A percentile compares a stretch with the other conserved stretches of the same genome.
These are phyloP conservation scores for Gastrolobium bilobum DNA, from an alignment of 306 rosid species.

Conservation along the genomic window DNA sequence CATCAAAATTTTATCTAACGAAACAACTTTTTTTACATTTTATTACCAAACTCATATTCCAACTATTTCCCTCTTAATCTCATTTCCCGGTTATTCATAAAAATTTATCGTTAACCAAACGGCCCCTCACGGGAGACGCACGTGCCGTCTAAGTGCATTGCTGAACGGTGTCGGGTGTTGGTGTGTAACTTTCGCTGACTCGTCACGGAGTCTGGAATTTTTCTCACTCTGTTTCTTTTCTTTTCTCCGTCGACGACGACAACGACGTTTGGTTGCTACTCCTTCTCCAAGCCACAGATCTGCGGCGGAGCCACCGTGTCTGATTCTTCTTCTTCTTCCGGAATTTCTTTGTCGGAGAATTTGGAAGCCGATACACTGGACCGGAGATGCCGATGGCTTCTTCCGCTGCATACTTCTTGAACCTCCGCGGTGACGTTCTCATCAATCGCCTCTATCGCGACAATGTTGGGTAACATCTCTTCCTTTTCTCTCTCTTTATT, in stretches of 20 bases:
- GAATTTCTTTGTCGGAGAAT: conserved; percentile 23
- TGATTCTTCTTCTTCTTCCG: conserved; percentile 36
- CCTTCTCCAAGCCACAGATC: conserved; percentile 47
- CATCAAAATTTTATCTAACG: no score
- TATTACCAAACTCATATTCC: no score
- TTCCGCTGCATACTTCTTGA: conserved; percentile 87
- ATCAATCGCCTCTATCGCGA: conserved; percentile 97
- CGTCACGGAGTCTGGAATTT: conserved; percentile 29
- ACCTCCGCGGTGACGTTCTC: conserved; percentile 97
- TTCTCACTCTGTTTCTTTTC: conserved; percentile 32
- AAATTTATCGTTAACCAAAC: no score
- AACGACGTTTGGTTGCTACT: conserved; percentile 29
- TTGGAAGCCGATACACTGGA: conserved; percentile 63
- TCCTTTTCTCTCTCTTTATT: not conserved
- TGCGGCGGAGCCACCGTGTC: conserved; percentile 41
- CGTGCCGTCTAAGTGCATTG: conserved; percentile 39
- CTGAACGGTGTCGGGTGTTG: conserved; percentile 23
- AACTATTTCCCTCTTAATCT: no score
- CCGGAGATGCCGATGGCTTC: conserved; percentile 96
- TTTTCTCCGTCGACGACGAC: conserved; percentile 25
- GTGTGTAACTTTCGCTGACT: conserved; percentile 39
- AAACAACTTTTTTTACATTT: no score
- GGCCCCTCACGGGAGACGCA: conserved; percentile 33
- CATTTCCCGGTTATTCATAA: no score
- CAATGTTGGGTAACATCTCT: conserved; percentile 80